A percentile compares a stretch with the other conserved stretches of the same genome.
These are phyloP conservation scores for Pelargonium fulgidum DNA, from an alignment of 441 rosid genomes.

Conservation along the genomic window DNA sequence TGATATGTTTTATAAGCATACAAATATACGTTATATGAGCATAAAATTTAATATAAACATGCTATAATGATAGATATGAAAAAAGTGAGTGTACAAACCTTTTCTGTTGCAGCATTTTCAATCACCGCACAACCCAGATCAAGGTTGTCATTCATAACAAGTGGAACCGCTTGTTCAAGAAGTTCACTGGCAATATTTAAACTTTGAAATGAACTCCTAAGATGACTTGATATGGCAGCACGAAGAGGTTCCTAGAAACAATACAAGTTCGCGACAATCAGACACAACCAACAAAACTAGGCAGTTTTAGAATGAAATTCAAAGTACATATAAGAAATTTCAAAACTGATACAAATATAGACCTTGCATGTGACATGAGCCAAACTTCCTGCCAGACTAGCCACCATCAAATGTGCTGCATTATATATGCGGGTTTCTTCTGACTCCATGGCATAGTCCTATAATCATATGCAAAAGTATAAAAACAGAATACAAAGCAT, in stretches of 20 bases:
- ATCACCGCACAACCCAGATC: constrained; percentile 98
- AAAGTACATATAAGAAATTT: background rate
- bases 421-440: constrained; percentile 88
- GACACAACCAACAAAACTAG: background rate
- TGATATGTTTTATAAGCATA: background rate
- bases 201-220: constrained; percentile 76
- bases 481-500: background rate
- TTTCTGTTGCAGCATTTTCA: constrained; percentile 96
- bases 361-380: constrained; percentile 99
- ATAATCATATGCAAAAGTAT: constrained; percentile 16
- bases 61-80: background rate
- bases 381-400: constrained; percentile 95
- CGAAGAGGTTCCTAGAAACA: constrained; percentile 84
- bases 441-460: constrained; percentile 94
- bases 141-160: constrained; percentile 95
- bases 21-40: background rate
- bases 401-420: constrained; percentile 99
- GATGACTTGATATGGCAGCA: constrained; percentile 75
- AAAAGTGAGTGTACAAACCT: constrained; percentile 40
- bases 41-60: background rate
- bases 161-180: constrained; percentile 87
- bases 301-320: constrained; percentile 9
- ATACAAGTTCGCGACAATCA: constrained; percentile 13
- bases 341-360: constrained; percentile 12
- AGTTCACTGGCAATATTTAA: constrained; percentile 54